Percentiles rank a stretch among this genome's conserved stretches.
These are phyloP conservation scores for Gossypium raimondii DNA, from an alignment of 345 rosid species.

Conservation along the genomic window DNA sequence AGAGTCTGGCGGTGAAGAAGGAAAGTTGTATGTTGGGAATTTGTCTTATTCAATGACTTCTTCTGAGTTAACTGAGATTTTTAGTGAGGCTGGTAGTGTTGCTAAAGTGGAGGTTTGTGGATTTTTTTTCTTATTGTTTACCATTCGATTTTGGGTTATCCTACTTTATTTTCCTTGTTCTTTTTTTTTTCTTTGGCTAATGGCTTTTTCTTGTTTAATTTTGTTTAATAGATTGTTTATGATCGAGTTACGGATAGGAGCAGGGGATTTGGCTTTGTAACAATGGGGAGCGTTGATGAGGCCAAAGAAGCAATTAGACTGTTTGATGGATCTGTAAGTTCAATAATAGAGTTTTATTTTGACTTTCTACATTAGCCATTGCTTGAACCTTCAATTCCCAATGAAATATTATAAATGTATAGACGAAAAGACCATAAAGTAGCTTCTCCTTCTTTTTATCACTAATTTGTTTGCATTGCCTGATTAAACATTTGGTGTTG, in stretches of 20 bases:
- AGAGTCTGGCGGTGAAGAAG: conserved; percentile 40
- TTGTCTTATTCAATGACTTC: conserved; percentile 72
- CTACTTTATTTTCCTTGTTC: not conserved
- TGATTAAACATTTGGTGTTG: not conserved
- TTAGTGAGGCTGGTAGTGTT: conserved; percentile 72
- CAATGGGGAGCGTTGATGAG: conserved; percentile 70
- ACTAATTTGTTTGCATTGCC: not conserved
- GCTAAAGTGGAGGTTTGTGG: conserved; percentile 58
- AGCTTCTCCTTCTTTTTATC: not conserved
- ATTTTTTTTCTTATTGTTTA: not conserved
- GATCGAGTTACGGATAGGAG: conserved; percentile 87
- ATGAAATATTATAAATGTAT: not conserved
- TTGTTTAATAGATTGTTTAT: conserved; percentile 53
- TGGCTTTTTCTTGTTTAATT: conserved; percentile 11
- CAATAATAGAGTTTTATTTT: not conserved
- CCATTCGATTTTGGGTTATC: not conserved
- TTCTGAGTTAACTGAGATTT: conserved; percentile 52
- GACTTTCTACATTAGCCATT: not conserved
- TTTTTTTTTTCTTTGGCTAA: not conserved
- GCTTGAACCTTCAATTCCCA: not conserved
- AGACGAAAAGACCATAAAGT: not conserved
- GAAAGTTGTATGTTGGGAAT: conserved; percentile 78
- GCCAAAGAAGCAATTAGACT: conserved; percentile 78
- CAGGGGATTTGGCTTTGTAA: conserved; percentile 90
- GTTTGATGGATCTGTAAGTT: conserved; percentile 81